Evolutionary conservation across 2,329 filamentous ascomycete genomes (phyloP).

Genomic region (Botrytis hyacinthi): DNA sequence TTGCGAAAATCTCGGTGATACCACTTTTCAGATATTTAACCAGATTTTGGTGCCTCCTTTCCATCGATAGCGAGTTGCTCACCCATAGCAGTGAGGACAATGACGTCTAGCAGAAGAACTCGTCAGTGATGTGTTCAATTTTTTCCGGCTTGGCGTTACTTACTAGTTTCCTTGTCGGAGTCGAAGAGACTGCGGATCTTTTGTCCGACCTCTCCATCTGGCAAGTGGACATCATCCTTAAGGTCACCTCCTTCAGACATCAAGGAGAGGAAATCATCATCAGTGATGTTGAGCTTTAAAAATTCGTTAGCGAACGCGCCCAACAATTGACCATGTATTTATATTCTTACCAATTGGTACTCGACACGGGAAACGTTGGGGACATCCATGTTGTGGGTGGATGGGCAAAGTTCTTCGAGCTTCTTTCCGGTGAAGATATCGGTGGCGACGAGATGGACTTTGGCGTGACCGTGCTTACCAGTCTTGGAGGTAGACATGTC

Average conservation of each 20-base stretch:
- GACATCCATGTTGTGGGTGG: conserved; percentile 97
- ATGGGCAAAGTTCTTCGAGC: conserved; percentile 97
- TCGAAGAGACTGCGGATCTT: conserved; percentile 81
- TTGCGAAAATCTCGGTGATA: conserved; percentile 29
- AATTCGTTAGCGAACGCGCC: not conserved
- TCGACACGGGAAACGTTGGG: conserved; percentile 88
- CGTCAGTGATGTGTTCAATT: conserved; percentile 13
- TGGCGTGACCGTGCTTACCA: conserved; percentile 99
- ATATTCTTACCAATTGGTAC: conserved; percentile 81
- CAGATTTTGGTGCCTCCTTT: conserved; percentile 74
- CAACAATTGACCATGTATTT: conserved; percentile 41
- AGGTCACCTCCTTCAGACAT: conserved; percentile 81
- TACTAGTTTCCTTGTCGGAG: conserved; percentile 93
- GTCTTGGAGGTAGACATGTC: conserved; percentile 99
- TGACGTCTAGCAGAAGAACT: conserved; percentile 62
- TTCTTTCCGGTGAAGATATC: conserved; percentile 99
- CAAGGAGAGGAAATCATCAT: conserved; percentile 92
- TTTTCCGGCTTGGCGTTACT: conserved; percentile 45
- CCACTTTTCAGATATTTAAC: conserved; percentile 28
- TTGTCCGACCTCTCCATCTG: conserved; percentile 83
- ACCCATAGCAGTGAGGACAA: conserved; percentile 92
- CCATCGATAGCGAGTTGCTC: conserved; percentile 89
- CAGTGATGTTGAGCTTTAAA: conserved; percentile 81
- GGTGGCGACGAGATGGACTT: conserved; percentile 96
- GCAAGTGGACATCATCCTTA: conserved; percentile 94